Conservation (phyloP, 768 basidiomycete species). For the Clitopilus hobsonii region DNA sequence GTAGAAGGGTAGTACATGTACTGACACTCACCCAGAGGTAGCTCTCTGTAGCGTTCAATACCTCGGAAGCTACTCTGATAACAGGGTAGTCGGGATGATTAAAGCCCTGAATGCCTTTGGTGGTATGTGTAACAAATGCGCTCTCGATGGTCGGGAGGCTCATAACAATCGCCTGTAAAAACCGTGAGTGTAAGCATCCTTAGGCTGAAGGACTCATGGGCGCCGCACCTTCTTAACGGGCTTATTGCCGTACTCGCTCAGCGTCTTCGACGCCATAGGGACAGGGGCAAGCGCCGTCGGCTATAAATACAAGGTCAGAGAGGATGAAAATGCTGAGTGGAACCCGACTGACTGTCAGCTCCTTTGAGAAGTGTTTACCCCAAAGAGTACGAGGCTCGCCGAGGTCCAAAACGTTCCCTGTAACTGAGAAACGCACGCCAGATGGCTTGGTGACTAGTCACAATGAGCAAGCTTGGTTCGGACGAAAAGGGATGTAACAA, state of each 20-base stretch:
- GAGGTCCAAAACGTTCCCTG: constrained; percentile 77
- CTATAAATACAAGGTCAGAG: constrained; percentile 23
- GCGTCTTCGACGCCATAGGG: constrained; percentile 58
- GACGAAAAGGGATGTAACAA: constrained; percentile 21
- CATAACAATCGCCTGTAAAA: constrained; percentile 83
- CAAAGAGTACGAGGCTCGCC: constrained; percentile 70
- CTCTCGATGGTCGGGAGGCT: constrained; percentile 94
- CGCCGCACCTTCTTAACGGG: constrained; percentile 62
- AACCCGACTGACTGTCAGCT: constrained; percentile 46
- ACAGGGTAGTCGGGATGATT: constrained; percentile 80
- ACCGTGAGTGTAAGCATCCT: constrained; percentile 6
- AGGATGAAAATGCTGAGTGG: background rate
- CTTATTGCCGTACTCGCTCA: constrained; percentile 70
- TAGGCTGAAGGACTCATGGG: background rate
- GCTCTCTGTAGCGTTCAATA: constrained; percentile 90
- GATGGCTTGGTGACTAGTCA: constrained; percentile 73
- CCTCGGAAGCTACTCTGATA: constrained; percentile 78
- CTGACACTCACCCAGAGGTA: constrained; percentile 75
- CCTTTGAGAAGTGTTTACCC: constrained; percentile 60
- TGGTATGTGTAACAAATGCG: constrained; percentile 74
- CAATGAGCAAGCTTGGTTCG: background rate
- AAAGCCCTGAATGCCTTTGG: constrained; percentile 77
- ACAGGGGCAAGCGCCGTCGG: constrained; percentile 58
- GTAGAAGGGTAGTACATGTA: background rate
- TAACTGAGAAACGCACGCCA: constrained; percentile 83